Percentiles rank a stretch among this genome's conserved stretches.
These are phyloP conservation scores for Mollisia scopiformis DNA, from an alignment of 2,329 filamentous ascomycete genomes.

Conservation along the genomic window DNA sequence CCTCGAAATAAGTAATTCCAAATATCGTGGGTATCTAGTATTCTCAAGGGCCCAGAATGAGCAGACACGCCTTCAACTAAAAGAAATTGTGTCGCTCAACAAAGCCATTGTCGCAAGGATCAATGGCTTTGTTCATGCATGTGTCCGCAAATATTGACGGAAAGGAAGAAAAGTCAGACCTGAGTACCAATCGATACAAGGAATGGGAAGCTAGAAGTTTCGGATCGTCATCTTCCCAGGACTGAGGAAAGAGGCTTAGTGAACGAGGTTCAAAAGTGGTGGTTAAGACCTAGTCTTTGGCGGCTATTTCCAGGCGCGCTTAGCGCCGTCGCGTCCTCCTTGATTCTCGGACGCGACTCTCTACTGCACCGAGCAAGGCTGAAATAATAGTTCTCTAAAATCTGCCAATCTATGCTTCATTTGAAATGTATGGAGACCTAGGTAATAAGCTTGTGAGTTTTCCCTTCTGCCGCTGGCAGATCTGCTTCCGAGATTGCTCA, in stretches of 20 bases:
- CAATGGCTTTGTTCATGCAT: constrained; percentile 28
- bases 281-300: not conserved
- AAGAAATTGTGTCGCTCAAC: not conserved
- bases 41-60: not conserved
- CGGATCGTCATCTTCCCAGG: too few species aligned
- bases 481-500: constrained; percentile 4
- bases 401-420: not conserved
- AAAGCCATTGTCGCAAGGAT: too few species aligned
- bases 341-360: not conserved
- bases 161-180: too few species aligned
- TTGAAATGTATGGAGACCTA: constrained; percentile 72
- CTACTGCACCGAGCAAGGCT: constrained; percentile 12
- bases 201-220: too few species aligned
- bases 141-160: too few species aligned
- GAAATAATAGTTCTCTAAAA: not conserved
- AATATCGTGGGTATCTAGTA: not conserved
- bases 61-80: not conserved
- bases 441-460: constrained; percentile 66
- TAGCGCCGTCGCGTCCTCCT: constrained; percentile 5
- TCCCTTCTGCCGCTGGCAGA: not conserved
- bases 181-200: too few species aligned
- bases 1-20: too few species aligned
- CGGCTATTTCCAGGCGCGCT: not conserved
- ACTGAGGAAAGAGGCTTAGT: too few species aligned
- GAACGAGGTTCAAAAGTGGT: not conserved